Evolutionary conservation across 352 stramenopile genomes (phyloP).

Genomic region (Phytophthora melonis): DNA sequence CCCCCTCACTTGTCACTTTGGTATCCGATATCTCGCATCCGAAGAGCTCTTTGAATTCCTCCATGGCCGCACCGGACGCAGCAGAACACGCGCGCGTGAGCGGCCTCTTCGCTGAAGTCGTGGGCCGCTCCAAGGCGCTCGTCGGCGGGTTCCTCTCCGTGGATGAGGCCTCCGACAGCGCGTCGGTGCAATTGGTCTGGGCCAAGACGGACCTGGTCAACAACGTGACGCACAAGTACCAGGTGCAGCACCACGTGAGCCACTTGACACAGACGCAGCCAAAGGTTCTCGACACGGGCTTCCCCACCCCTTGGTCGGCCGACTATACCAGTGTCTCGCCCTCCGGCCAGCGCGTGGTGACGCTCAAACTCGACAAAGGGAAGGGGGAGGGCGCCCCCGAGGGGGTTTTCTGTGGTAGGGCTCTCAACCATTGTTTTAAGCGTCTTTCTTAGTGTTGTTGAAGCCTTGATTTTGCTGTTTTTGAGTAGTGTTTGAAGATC

Average conservation of each 20-base stretch:
- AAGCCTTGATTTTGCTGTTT: neutral
- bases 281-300: slow-evolving; percentile 40
- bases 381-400: slow-evolving; percentile 46
- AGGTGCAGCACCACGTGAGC: slow-evolving; percentile 60
- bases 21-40: neutral
- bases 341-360: slow-evolving; percentile 58
- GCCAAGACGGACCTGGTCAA: slow-evolving; percentile 69
- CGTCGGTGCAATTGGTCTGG: slow-evolving; percentile 67
- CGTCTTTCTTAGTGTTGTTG: slow-evolving; percentile 3
- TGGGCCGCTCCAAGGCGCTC: slow-evolving; percentile 61
- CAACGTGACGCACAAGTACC: slow-evolving; percentile 62
- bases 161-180: slow-evolving; percentile 25
- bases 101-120: slow-evolving; percentile 58
- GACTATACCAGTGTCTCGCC: slow-evolving; percentile 67
- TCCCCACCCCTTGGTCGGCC: slow-evolving; percentile 51
- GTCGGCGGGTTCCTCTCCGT: slow-evolving; percentile 50
- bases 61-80: slow-evolving; percentile 9
- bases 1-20: neutral
- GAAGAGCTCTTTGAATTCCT: neutral
- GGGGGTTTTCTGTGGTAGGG: slow-evolving; percentile 56
- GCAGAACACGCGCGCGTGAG: slow-evolving; percentile 45
- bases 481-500: slow-evolving; percentile 51
- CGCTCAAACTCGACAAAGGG: slow-evolving; percentile 63
- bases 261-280: slow-evolving; percentile 27
- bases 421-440: neutral